These are phyloP conservation scores for Neofusicoccum cordaticola DNA, from an alignment of 2,329 filamentous ascomycete genomes.

Conservation along the genomic window DNA sequence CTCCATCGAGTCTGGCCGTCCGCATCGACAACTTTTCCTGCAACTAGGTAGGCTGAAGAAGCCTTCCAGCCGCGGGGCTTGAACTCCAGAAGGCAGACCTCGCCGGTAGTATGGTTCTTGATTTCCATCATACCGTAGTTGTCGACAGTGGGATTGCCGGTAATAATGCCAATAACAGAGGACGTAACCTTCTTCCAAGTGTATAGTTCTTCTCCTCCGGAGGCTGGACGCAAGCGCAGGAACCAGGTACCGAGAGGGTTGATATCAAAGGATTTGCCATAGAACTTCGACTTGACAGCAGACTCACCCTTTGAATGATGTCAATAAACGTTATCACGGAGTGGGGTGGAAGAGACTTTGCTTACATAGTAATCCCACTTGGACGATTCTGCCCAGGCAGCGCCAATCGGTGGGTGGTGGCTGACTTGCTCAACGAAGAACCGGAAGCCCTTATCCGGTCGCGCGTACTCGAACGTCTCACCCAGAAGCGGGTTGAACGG, in stretches of 20 bases:
- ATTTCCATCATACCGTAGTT: constrained; percentile 97
- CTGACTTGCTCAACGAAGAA: constrained; percentile 99
- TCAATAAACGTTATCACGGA: not conserved
- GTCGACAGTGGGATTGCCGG: constrained; percentile 92
- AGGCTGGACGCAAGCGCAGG: constrained; percentile 72
- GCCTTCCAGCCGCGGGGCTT: constrained; percentile 96
- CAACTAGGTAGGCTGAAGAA: constrained; percentile 82
- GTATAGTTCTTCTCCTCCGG: constrained; percentile 80
- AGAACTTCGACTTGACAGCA: constrained; percentile 92
- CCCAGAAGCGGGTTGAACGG: constrained; percentile 96
- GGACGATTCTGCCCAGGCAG: constrained; percentile 85
- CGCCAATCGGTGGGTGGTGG: constrained; percentile 92
- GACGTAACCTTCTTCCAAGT: constrained; percentile 99
- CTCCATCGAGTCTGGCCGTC: constrained; percentile 81
- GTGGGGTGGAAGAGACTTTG: not conserved
- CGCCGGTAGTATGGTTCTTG: constrained; percentile 94
- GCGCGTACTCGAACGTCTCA: constrained; percentile 94
- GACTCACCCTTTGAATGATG: constrained; percentile 68
- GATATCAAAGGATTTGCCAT: constrained; percentile 95
- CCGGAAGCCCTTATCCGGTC: constrained; percentile 94
- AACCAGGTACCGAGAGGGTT: constrained; percentile 98
- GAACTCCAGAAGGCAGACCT: constrained; percentile 86
- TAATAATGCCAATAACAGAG: constrained; percentile 97
- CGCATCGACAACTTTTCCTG: constrained; percentile 78
- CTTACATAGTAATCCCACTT: constrained; percentile 87